Percentiles rank a stretch among this genome's conserved stretches.
Conservation (phyloP, 2,329 filamentous ascomycete genomes). For the Atkinsonella hypoxylon region DNA sequence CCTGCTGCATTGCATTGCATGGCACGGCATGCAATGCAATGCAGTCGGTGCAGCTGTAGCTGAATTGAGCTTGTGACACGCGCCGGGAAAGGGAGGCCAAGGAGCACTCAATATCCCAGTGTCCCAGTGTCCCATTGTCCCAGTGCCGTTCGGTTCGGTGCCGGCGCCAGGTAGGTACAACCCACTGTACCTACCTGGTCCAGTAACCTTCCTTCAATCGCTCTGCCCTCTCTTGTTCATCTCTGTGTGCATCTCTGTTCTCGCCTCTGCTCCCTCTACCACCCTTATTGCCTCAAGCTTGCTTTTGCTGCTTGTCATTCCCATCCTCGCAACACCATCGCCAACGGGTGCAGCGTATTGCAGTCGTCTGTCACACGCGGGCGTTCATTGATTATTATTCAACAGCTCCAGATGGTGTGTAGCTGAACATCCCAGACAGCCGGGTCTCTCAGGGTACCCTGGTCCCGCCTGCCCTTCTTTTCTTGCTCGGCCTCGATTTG, state of each 20-base stretch:
- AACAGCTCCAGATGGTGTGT: not conserved
- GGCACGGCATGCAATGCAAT: not conserved
- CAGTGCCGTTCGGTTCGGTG: too few species aligned
- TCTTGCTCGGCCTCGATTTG: not conserved
- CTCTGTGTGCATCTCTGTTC: not conserved
- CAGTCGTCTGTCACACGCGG: not conserved
- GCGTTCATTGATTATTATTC: not conserved
- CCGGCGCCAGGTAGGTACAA: too few species aligned
- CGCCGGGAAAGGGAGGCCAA: not conserved
- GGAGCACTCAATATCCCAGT: too few species aligned
- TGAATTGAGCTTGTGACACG: not conserved
- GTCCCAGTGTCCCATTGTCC: too few species aligned
- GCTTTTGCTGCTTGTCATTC: not conserved
- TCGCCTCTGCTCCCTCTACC: not conserved
- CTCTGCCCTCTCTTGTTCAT: too few species aligned
- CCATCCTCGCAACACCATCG: not conserved
- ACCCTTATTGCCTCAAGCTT: not conserved
- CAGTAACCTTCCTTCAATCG: too few species aligned
- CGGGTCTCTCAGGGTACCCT: not conserved
- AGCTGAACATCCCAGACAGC: not conserved
- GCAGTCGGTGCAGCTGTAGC: not conserved
- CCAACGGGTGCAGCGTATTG: not conserved
- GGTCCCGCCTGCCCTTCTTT: not conserved
- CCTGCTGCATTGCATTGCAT: too few species aligned
- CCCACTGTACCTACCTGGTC: too few species aligned